phyloP scores from a whole-genome alignment of 2,329 filamentous ascomycete genomes.

The Coniochaeta pulveracea region DNA sequence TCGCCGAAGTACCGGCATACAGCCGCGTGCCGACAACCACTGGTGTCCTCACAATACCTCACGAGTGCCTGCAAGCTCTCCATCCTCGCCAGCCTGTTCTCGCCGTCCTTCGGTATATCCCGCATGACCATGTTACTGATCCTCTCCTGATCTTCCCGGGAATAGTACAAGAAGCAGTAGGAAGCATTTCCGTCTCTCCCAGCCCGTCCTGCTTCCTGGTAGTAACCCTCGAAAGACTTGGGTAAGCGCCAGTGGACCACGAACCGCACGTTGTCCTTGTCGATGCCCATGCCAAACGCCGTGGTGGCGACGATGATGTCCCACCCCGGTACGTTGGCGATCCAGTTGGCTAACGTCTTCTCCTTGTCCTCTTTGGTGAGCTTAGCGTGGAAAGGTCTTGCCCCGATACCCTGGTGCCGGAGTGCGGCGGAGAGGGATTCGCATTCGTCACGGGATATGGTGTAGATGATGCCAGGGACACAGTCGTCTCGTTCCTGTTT shows the following conservation, averaged over 20 bases:
- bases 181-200: constrained; percentile 82
- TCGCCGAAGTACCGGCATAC: constrained; percentile 76
- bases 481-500: constrained; percentile 45
- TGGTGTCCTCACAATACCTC: constrained; percentile 69
- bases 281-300: constrained; percentile 96
- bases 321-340: constrained; percentile 62
- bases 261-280: constrained; percentile 89
- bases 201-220: constrained; percentile 88
- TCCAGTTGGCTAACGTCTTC: constrained; percentile 60
- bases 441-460: constrained; percentile 62
- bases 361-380: constrained; percentile 58
- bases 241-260: constrained; percentile 91
- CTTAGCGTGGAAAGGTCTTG: constrained; percentile 62
- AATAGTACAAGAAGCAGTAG: constrained; percentile 85
- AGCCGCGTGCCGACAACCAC: constrained; percentile 60
- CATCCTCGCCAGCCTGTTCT: constrained; percentile 37
- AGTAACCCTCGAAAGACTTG: constrained; percentile 91
- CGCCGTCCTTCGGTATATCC: constrained; percentile 29
- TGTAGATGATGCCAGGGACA: constrained; percentile 72
- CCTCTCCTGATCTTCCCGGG: constrained; percentile 72
- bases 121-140: constrained; percentile 46
- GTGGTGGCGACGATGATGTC: constrained; percentile 92
- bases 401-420: constrained; percentile 57
- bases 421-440: constrained; percentile 58
- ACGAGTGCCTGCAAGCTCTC: constrained; percentile 59